Percentiles rank a stretch among this genome's conserved stretches.
Conservation (phyloP, 2,329 filamentous ascomycete genomes). For the Laburnicola sp. region DNA sequence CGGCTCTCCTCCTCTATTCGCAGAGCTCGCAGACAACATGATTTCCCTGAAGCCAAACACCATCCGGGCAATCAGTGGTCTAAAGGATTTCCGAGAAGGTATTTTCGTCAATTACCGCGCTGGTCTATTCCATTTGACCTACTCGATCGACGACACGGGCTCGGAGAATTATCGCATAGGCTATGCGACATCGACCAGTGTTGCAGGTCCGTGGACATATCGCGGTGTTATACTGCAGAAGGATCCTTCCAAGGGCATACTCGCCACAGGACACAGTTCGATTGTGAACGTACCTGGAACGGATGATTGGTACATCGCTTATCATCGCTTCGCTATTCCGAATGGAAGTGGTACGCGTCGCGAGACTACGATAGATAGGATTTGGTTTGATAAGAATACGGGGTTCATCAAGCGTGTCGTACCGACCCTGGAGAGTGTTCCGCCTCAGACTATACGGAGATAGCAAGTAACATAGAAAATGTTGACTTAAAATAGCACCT, state of each 20-base stretch:
- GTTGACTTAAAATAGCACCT: no score
- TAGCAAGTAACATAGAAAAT: no score
- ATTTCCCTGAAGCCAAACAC: conserved; percentile 22
- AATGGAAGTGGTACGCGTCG: conserved; percentile 27
- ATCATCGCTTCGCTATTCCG: conserved; percentile 33
- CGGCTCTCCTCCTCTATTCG: conserved; percentile 19
- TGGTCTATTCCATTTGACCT: conserved; percentile 32
- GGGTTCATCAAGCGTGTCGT: conserved; percentile 30
- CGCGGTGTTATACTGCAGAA: conserved; percentile 31
- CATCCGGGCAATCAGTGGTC: conserved; percentile 17
- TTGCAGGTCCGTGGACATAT: conserved; percentile 33
- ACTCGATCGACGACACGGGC: conserved; percentile 36
- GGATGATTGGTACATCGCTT: conserved; percentile 37
- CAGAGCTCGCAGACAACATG: conserved; percentile 31
- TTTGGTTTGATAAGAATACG: conserved; percentile 27
- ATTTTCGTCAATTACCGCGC: conserved; percentile 31
- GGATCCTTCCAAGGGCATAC: conserved; percentile 23
- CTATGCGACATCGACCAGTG: conserved; percentile 26
- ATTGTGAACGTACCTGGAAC: conserved; percentile 34
- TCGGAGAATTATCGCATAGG: conserved; percentile 32
- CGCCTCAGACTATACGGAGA: conserved; percentile 6
- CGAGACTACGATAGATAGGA: conserved; percentile 30
- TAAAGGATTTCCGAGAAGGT: conserved; percentile 31
- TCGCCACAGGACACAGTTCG: conserved; percentile 30
- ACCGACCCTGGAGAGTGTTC: conserved; percentile 30